These are phyloP conservation scores for Akebia trifoliata DNA, from an alignment of 164 flowering plant species.

Conservation along the genomic window DNA sequence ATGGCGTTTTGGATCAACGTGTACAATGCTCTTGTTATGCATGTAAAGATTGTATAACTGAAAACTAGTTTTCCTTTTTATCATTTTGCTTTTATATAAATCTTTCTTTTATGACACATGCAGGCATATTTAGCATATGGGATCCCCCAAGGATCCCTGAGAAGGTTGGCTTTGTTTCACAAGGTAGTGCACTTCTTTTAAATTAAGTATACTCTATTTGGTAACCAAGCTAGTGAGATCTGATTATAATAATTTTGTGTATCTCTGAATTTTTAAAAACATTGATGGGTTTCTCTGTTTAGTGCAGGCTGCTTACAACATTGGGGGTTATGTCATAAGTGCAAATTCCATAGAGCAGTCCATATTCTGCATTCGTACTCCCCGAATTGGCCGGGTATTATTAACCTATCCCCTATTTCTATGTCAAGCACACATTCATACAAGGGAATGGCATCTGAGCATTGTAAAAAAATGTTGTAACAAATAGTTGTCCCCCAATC, in stretches of 20 bases:
- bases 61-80: neutral
- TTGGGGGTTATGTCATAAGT: slow-evolving; percentile 66
- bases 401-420: slow-evolving; percentile 5
- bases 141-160: slow-evolving; percentile 58
- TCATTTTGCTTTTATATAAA: slow-evolving; percentile 4
- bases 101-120: slow-evolving; percentile 13
- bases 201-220: neutral
- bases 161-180: slow-evolving; percentile 84
- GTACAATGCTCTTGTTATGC: slow-evolving; percentile 86
- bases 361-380: slow-evolving; percentile 57
- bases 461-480: no score
- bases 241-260: neutral
- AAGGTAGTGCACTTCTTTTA: slow-evolving; percentile 48
- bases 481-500: no score
- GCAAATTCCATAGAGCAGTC: slow-evolving; percentile 73
- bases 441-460: no score
- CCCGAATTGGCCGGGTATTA: slow-evolving; percentile 75
- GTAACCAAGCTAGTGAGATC: neutral
- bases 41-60: slow-evolving; percentile 39
- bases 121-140: slow-evolving; percentile 91
- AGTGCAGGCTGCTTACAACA: slow-evolving; percentile 92
- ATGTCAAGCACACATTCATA: neutral
- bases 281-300: slow-evolving; percentile 30
- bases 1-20: slow-evolving; percentile 90
- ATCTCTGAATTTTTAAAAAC: neutral